These are phyloP conservation scores for Suillus discolor DNA, from an alignment of 768 basidiomycete genomes.

Conservation along the genomic window DNA sequence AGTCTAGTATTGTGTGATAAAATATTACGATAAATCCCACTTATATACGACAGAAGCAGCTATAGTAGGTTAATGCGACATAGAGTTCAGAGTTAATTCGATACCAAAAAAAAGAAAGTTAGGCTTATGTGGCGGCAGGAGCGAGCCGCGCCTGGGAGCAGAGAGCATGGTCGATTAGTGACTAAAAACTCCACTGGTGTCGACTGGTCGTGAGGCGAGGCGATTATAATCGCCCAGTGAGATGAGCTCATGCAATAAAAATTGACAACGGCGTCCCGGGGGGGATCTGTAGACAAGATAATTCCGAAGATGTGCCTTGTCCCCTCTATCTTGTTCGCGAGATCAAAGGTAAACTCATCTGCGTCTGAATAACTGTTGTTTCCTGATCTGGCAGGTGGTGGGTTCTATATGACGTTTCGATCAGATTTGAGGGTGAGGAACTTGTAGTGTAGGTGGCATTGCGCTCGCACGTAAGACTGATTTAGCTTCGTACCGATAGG, in stretches of 20 bases:
- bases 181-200: not conserved
- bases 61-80: not conserved
- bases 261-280: not conserved
- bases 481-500: not conserved
- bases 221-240: not conserved
- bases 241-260: not conserved
- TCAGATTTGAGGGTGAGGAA: slow-evolving; percentile 10
- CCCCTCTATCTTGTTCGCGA: not conserved
- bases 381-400: not conserved
- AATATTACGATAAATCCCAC: not conserved
- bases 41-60: not conserved
- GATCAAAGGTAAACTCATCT: not conserved
- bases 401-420: slow-evolving; percentile 1
- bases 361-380: not conserved
- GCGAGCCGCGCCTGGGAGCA: not conserved
- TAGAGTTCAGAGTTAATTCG: not conserved
- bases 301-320: slow-evolving; percentile 1
- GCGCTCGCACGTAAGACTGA: slow-evolving; percentile 8
- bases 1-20: not conserved
- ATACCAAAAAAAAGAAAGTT: slow-evolving; percentile 1
- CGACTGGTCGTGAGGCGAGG: not conserved
- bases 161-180: not conserved
- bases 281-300: not conserved
- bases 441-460: not conserved
- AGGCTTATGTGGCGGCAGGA: not conserved